A percentile compares a stretch with the other conserved stretches of the same genome.
Evolutionary conservation across 2,329 filamentous ascomycete genomes (phyloP).

Genomic region (Monilinia aucupariae): DNA sequence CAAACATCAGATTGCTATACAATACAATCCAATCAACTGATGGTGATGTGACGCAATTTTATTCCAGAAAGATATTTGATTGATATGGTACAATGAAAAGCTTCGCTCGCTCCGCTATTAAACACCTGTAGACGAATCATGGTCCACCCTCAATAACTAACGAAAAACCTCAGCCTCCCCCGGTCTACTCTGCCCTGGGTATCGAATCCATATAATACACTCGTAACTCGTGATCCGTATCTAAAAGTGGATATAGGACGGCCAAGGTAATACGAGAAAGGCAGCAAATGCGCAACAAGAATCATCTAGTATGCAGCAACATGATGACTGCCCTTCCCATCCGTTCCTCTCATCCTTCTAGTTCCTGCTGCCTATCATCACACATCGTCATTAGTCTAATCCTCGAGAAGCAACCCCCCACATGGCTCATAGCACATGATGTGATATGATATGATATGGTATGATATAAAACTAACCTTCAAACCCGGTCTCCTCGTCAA

Average conservation of each 20-base stretch:
- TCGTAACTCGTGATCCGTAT: neutral
- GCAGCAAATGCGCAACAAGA: constrained; percentile 17
- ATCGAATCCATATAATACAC: neutral
- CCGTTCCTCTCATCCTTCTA: constrained; percentile 67
- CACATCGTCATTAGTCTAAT: constrained; percentile 8
- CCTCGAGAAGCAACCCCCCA: no score
- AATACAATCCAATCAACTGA: neutral
- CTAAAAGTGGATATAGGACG: neutral
- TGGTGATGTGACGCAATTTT: neutral
- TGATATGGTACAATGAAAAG: constrained; percentile 1
- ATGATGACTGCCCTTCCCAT: constrained; percentile 53
- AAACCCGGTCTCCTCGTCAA: constrained; percentile 63
- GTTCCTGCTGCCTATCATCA: constrained; percentile 60
- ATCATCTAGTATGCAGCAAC: constrained; percentile 10
- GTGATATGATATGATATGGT: no score
- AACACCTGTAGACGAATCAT: no score
- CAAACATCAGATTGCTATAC: neutral
- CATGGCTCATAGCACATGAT: no score
- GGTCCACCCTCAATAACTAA: no score
- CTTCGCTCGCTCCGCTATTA: no score
- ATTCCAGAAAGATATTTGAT: no score
- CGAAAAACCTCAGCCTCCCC: neutral
- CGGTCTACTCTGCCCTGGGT: neutral
- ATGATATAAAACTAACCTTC: constrained; percentile 47
- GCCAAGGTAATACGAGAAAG: neutral